phyloP scores from a whole-genome alignment of 179 eudicot species.

The Corrigiola litoralis region DNA sequence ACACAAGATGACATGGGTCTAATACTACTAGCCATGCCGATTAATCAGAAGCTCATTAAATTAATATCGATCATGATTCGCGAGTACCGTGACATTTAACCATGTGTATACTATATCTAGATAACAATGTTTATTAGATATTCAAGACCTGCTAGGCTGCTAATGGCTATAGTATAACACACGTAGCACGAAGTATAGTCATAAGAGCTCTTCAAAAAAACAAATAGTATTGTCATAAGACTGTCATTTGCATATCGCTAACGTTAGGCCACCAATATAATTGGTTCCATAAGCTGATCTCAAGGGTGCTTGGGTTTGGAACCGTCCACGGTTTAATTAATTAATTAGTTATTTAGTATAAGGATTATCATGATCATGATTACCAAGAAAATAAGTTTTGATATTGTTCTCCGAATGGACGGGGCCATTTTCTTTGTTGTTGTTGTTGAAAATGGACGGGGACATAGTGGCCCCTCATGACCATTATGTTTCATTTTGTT shows the following conservation, averaged over 20 bases:
- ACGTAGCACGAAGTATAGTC: constrained; percentile 17
- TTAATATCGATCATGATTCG: no score
- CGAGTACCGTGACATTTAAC: no score
- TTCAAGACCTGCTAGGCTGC: no score
- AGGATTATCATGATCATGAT: constrained; percentile 11
- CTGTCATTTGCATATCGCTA: no score
- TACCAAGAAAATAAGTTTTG: background rate
- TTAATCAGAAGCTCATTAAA: no score
- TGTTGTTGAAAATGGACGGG: background rate
- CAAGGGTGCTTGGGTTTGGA: constrained; percentile 23
- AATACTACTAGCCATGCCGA: no score
- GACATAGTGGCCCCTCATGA: background rate
- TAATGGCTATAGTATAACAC: constrained; percentile 9
- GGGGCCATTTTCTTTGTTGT: no score
- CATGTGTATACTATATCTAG: no score
- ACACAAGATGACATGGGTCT: no score
- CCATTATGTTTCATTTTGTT: no score
- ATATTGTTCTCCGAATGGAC: background rate
- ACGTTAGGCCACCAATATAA: constrained; percentile 31
- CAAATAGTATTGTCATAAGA: background rate
- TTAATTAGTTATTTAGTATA: background rate
- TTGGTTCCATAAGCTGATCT: constrained; percentile 7
- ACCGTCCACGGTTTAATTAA: constrained; percentile 18
- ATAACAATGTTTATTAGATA: no score
- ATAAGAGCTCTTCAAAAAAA: background rate